phyloP scores from a whole-genome alignment of 768 basidiomycete species.

The Boletus vinaceobasis region DNA sequence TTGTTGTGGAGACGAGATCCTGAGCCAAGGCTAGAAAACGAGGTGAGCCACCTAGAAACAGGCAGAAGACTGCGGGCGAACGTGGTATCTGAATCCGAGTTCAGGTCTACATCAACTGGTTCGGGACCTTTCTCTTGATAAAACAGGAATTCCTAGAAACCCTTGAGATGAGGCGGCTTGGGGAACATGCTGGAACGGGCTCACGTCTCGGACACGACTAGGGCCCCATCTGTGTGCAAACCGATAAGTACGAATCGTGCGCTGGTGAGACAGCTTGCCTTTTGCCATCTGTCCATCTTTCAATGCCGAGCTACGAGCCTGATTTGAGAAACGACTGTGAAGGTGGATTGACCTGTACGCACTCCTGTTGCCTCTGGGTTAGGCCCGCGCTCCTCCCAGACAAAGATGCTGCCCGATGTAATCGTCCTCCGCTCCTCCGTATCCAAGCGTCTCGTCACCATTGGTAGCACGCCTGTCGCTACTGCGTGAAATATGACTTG shows the following conservation, averaged over 20 bases:
- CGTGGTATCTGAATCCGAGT: constrained; percentile 51
- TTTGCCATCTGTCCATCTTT: constrained; percentile 79
- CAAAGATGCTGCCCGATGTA: constrained; percentile 68
- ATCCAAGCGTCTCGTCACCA: constrained; percentile 70
- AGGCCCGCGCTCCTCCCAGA: constrained; percentile 80
- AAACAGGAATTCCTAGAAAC: constrained; percentile 65
- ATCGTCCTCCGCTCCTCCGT: constrained; percentile 72
- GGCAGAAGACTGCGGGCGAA: constrained; percentile 27
- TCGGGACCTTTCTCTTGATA: constrained; percentile 65
- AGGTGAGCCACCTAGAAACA: constrained; percentile 1
- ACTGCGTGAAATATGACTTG: constrained; percentile 77
- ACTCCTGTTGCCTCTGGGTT: constrained; percentile 66
- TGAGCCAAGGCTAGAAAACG: constrained; percentile 27
- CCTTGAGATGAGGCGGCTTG: neutral
- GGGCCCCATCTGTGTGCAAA: constrained; percentile 60
- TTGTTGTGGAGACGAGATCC: constrained; percentile 27
- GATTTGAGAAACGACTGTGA: constrained; percentile 6
- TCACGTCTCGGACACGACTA: constrained; percentile 71
- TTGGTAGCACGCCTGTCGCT: constrained; percentile 50
- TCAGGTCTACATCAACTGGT: constrained; percentile 45
- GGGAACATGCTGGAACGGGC: constrained; percentile 21
- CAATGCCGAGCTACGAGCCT: constrained; percentile 58
- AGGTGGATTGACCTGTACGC: constrained; percentile 22
- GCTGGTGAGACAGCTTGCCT: constrained; percentile 19
- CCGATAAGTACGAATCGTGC: neutral